Conservation (phyloP, 495 filamentous ascomycete genomes). For the Penicillium cinerascens region DNA sequence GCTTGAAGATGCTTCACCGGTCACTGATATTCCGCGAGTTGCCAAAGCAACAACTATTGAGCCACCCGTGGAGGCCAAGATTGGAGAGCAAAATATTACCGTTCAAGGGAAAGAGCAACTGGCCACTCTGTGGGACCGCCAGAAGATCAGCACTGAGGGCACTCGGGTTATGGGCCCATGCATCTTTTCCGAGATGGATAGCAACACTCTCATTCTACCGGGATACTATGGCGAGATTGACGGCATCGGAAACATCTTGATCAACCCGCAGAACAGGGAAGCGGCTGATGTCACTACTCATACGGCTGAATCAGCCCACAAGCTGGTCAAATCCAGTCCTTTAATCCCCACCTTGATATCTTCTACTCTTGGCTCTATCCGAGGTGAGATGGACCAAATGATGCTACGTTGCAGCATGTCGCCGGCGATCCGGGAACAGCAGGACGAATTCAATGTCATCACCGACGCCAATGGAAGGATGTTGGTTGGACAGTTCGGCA, state of each 20-base stretch:
- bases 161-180: slow-evolving; percentile 40
- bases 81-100: slow-evolving; percentile 34
- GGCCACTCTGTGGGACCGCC: slow-evolving; percentile 44
- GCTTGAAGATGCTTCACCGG: slow-evolving; percentile 36
- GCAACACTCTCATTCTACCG: slow-evolving; percentile 48
- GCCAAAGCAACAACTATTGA: slow-evolving; percentile 13
- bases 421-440: slow-evolving; percentile 49
- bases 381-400: slow-evolving; percentile 49
- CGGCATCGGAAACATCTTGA: slow-evolving; percentile 45
- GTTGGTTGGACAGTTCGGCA: slow-evolving; percentile 51
- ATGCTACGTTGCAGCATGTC: slow-evolving; percentile 52
- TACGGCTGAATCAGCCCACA: slow-evolving; percentile 23
- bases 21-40: slow-evolving; percentile 37
- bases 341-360: slow-evolving; percentile 38
- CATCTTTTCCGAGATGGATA: slow-evolving; percentile 49
- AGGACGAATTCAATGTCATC: slow-evolving; percentile 53
- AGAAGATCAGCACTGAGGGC: slow-evolving; percentile 37
- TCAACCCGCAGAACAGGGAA: slow-evolving; percentile 30
- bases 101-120: slow-evolving; percentile 35
- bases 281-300: slow-evolving; percentile 4
- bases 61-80: slow-evolving; percentile 30
- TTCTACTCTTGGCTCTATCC: slow-evolving; percentile 43
- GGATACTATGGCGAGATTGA: slow-evolving; percentile 44
- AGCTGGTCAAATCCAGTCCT: slow-evolving; percentile 35
- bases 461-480: slow-evolving; percentile 45